These are phyloP conservation scores for Pseudocercospora pini-densiflorae DNA, from an alignment of 2,329 filamentous ascomycete species.

Conservation along the genomic window DNA sequence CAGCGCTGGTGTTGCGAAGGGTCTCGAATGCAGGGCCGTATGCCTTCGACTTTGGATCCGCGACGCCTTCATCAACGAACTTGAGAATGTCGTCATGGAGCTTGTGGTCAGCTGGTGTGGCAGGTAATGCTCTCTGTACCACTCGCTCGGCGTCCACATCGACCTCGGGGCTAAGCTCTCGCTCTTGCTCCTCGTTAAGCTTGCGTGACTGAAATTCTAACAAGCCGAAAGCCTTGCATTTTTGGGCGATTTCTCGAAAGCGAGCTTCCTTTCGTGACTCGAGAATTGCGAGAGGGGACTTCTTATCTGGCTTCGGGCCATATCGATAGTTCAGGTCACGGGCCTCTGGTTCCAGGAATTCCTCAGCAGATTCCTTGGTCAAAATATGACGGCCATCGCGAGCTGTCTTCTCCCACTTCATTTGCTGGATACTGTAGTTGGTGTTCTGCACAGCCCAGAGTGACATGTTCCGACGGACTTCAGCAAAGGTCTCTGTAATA, in stretches of 20 bases:
- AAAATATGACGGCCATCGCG: conserved; percentile 56
- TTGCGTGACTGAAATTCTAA: conserved; percentile 34
- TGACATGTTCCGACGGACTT: conserved; percentile 56
- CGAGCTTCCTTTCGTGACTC: conserved; percentile 44
- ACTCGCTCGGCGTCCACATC: conserved; percentile 67
- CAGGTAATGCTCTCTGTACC: conserved; percentile 50
- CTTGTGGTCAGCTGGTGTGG: conserved; percentile 46
- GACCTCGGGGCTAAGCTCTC: conserved; percentile 54
- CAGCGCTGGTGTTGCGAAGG: conserved; percentile 16
- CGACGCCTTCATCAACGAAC: conserved; percentile 47
- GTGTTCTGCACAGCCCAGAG: conserved; percentile 66
- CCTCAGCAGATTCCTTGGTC: neutral
- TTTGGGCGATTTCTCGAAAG: conserved; percentile 34
- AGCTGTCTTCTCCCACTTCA: conserved; percentile 47
- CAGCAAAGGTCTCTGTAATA: conserved; percentile 61
- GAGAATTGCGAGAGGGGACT: conserved; percentile 47
- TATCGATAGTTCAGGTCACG: conserved; percentile 62
- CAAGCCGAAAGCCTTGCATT: conserved; percentile 29
- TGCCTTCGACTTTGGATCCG: neutral
- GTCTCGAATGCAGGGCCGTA: conserved; percentile 18
- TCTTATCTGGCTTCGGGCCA: neutral
- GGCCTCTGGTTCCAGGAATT: conserved; percentile 70
- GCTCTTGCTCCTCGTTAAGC: conserved; percentile 69
- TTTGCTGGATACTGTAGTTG: conserved; percentile 46
- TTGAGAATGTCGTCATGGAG: conserved; percentile 50